phyloP scores from a whole-genome alignment of 768 basidiomycete species.

The Tricholoma matsutake region DNA sequence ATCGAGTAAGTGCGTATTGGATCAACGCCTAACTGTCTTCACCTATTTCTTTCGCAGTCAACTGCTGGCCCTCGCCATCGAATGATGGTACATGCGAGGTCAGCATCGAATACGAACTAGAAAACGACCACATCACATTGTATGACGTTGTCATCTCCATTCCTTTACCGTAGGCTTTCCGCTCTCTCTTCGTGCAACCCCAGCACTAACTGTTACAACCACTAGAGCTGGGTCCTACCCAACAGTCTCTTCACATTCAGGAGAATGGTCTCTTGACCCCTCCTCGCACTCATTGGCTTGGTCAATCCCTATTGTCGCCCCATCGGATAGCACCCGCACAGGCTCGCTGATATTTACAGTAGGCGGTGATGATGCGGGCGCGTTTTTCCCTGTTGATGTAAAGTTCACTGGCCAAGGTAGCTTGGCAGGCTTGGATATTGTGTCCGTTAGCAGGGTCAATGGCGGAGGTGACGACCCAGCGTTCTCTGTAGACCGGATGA shows the following conservation, averaged over 20 bases:
- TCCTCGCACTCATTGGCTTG: constrained; percentile 82
- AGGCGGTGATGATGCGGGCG: constrained; percentile 74
- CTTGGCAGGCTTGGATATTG: constrained; percentile 72
- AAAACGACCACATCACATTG: constrained; percentile 75
- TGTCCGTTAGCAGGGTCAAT: constrained; percentile 49
- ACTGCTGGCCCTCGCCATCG: constrained; percentile 93
- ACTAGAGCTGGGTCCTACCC: constrained; percentile 78
- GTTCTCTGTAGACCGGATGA: constrained; percentile 55
- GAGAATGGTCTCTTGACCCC: constrained; percentile 81
- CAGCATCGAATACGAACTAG: constrained; percentile 96
- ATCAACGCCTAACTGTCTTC: not conserved
- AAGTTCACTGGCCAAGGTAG: constrained; percentile 79
- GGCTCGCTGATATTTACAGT: constrained; percentile 92
- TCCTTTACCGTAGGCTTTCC: constrained; percentile 79
- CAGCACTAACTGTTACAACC: constrained; percentile 1
- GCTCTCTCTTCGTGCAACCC: not conserved
- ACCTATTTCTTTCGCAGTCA: constrained; percentile 53
- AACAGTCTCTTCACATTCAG: constrained; percentile 70
- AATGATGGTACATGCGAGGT: constrained; percentile 93
- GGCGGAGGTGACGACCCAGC: constrained; percentile 36
- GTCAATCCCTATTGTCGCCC: constrained; percentile 68
- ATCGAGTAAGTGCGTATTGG: constrained; percentile 61
- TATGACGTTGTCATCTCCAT: constrained; percentile 88
- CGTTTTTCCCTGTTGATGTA: constrained; percentile 92
- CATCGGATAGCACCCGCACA: constrained; percentile 56